phyloP scores from a whole-genome alignment of 2,329 filamentous ascomycete species.

The Neonectria magnoliae region DNA sequence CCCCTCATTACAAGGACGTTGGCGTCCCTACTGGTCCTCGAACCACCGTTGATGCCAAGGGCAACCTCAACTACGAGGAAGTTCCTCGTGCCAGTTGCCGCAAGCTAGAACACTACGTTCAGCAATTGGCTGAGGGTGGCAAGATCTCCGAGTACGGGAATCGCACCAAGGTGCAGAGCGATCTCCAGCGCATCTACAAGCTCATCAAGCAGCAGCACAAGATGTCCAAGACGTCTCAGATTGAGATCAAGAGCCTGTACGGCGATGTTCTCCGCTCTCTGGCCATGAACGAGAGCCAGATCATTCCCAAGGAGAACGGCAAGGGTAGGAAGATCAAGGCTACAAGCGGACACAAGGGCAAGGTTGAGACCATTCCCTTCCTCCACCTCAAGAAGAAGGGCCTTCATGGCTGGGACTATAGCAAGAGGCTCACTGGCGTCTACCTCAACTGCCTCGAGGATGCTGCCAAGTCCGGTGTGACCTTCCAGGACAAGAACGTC shows the following conservation, averaged over 20 bases:
- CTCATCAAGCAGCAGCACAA: constrained; percentile 98
- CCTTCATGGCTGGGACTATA: constrained; percentile 97
- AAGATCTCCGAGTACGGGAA: constrained; percentile 99
- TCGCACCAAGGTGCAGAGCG: constrained; percentile 96
- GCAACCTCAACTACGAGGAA: constrained; percentile 93
- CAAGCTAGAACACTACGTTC: constrained; percentile 98
- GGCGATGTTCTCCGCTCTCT: constrained; percentile 93
- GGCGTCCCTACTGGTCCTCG: constrained; percentile 89
- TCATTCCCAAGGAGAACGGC: constrained; percentile 86
- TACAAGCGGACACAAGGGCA: constrained; percentile 77
- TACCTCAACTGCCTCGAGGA: constrained; percentile 94
- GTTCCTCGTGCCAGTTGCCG: constrained; percentile 86
- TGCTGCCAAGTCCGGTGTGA: constrained; percentile 86
- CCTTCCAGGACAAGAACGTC: constrained; percentile 93
- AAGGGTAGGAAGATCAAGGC: constrained; percentile 69
- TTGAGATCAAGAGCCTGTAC: constrained; percentile 96
- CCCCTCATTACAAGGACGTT: constrained; percentile 97
- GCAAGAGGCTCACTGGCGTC: constrained; percentile 94
- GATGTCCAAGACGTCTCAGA: constrained; percentile 92
- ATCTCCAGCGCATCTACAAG: constrained; percentile 95
- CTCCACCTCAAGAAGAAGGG: constrained; percentile 95
- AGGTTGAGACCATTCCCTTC: constrained; percentile 98
- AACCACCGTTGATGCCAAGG: constrained; percentile 90
- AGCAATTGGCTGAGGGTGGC: constrained; percentile 97
- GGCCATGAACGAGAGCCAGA: constrained; percentile 98